Evolutionary conservation across 208 protist species (phyloP).

Genomic region (Hexamita inflata): DNA sequence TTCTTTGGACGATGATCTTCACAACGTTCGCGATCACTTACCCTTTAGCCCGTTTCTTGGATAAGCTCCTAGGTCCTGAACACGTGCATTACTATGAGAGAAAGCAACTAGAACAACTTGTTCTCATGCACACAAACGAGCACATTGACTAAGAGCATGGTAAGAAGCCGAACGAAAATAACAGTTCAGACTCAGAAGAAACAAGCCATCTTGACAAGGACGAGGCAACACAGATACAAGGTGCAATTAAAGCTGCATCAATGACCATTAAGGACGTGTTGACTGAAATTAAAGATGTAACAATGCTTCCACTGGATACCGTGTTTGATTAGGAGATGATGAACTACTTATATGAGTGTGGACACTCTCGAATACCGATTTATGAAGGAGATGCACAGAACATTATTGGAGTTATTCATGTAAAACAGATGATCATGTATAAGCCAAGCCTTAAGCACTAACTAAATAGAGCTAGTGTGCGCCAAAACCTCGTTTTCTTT

Average conservation of each 20-base stretch:
- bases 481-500: background rate
- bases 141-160: constrained; percentile 52
- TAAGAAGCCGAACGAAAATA: constrained; percentile 57
- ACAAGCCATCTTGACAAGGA: constrained; percentile 10
- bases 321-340: constrained; percentile 30
- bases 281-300: constrained; percentile 42
- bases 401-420: constrained; percentile 45
- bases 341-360: constrained; percentile 30
- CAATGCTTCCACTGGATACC: constrained; percentile 38
- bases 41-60: constrained; percentile 55
- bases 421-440: constrained; percentile 39
- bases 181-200: constrained; percentile 42
- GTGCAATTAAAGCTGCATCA: constrained; percentile 37
- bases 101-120: background rate
- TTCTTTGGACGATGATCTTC: constrained; percentile 52
- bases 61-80: constrained; percentile 44
- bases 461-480: background rate
- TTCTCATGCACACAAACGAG: constrained; percentile 28
- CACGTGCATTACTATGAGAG: background rate
- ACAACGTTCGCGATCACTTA: constrained; percentile 52
- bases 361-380: constrained; percentile 48
- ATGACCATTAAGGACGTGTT: constrained; percentile 42
- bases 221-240: constrained; percentile 44
- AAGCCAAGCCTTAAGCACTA: background rate
- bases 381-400: constrained; percentile 32